These are phyloP conservation scores for Mycena epipterygia DNA, from an alignment of 768 basidiomycete species.

Conservation along the genomic window DNA sequence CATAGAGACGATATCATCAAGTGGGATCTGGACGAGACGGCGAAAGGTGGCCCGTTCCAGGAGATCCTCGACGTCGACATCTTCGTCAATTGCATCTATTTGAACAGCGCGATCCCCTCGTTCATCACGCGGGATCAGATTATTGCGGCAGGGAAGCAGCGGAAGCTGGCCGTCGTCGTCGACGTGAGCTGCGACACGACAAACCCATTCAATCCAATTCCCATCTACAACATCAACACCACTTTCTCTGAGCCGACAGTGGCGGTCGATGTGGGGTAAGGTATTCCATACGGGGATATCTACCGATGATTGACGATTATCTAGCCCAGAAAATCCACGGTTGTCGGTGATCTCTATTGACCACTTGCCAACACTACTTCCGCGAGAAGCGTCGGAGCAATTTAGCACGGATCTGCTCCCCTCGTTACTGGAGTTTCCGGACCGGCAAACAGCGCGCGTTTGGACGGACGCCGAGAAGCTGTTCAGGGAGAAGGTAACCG, in stretches of 20 bases:
- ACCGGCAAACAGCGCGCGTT: conserved; percentile 75
- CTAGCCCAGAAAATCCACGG: conserved; percentile 72
- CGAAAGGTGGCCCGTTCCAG: conserved; percentile 94
- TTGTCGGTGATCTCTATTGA: conserved; percentile 95
- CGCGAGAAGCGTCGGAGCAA: conserved; percentile 96
- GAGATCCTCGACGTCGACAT: conserved; percentile 98
- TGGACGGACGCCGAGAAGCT: conserved; percentile 92
- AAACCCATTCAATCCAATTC: conserved; percentile 98
- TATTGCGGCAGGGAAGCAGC: conserved; percentile 72
- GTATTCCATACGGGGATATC: conserved; percentile 35
- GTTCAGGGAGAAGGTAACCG: conserved; percentile 71
- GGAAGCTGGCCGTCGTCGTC: conserved; percentile 86
- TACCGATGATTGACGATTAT: conserved; percentile 33
- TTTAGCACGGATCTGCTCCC: conserved; percentile 73
- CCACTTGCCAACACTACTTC: conserved; percentile 94
- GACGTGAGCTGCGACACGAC: conserved; percentile 99
- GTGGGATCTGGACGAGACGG: conserved; percentile 98
- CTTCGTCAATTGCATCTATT: conserved; percentile 99
- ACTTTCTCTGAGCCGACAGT: conserved; percentile 95
- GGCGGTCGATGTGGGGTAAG: conserved; percentile 84
- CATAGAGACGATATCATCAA: conserved; percentile 91
- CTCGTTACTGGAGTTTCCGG: conserved; percentile 69
- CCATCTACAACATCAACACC: conserved; percentile 94
- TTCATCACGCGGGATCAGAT: conserved; percentile 85
- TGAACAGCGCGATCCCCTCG: conserved; percentile 86